Conservation (phyloP, 257 asterid species). For the Nicotiana obtusifolia region DNA sequence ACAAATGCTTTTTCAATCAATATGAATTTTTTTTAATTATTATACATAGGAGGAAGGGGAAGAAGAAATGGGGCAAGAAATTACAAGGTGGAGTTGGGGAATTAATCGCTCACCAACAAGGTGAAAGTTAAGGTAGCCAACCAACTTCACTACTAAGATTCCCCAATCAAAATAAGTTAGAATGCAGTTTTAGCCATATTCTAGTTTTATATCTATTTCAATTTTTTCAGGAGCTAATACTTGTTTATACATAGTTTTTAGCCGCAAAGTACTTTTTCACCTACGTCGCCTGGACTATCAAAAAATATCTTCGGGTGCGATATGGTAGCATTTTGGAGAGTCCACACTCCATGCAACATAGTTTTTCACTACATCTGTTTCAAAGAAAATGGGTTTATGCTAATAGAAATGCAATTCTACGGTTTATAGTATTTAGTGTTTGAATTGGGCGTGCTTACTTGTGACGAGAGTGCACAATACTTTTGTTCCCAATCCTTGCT, state of each 20-base stretch:
- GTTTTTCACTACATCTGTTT: background rate
- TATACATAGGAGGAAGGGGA: too few relatives aligned
- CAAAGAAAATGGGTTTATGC: background rate
- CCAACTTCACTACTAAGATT: too few relatives aligned
- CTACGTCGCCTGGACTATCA: too few relatives aligned
- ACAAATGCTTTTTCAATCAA: background rate
- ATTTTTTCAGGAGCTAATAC: background rate
- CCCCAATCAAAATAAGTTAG: background rate
- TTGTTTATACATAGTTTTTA: background rate
- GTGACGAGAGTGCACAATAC: background rate
- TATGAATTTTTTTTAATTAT: background rate
- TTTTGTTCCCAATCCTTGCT: background rate
- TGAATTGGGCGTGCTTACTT: background rate
- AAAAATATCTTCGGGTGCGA: too few relatives aligned
- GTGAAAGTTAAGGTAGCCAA: too few relatives aligned
- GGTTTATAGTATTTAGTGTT: background rate
- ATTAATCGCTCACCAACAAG: too few relatives aligned
- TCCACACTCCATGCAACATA: background rate
- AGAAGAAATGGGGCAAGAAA: too few relatives aligned
- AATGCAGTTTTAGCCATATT: background rate
- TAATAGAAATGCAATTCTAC: background rate
- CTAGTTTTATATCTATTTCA: background rate
- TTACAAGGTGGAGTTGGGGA: too few relatives aligned
- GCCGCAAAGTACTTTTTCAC: background rate
- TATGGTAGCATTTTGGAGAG: background rate